These are phyloP conservation scores for Beauveria australis DNA, from an alignment of 2,329 filamentous ascomycete species.

Conservation along the genomic window DNA sequence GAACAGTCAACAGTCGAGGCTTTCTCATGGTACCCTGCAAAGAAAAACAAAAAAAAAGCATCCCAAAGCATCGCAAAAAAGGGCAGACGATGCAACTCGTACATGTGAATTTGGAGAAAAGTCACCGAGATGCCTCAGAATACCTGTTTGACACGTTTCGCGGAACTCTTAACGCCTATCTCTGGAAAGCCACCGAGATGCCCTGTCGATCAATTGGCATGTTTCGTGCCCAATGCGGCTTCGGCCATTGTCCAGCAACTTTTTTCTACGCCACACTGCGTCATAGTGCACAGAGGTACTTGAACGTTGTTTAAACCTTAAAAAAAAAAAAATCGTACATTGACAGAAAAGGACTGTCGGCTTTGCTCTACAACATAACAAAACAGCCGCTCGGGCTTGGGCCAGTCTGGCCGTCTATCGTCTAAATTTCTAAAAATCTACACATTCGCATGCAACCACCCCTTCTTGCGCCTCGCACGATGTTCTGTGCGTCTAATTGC, in stretches of 20 bases:
- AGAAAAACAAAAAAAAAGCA: too few species aligned
- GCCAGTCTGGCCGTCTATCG: slow-evolving; percentile 9
- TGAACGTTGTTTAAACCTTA: neutral
- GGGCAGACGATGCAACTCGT: neutral
- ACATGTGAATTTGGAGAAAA: neutral
- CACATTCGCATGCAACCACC: neutral
- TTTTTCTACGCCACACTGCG: neutral
- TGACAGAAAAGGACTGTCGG: neutral
- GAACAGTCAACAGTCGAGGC: too few species aligned
- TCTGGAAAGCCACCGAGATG: neutral
- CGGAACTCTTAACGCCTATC: too few species aligned
- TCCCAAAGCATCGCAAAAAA: neutral
- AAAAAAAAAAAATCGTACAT: neutral
- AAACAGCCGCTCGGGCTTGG: neutral
- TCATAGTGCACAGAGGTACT: neutral
- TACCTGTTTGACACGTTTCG: too few species aligned
- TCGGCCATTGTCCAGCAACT: neutral
- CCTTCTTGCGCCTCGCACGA: too few species aligned
- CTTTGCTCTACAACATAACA: slow-evolving; percentile 5
- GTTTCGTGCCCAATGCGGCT: neutral
- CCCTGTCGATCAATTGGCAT: neutral
- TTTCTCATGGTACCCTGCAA: too few species aligned
- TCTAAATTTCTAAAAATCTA: slow-evolving; percentile 4
- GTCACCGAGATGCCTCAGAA: neutral
- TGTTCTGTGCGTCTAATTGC: slow-evolving; percentile 14